phyloP scores from a whole-genome alignment of 208 protist species.

The Wallacemonas sp. region DNA sequence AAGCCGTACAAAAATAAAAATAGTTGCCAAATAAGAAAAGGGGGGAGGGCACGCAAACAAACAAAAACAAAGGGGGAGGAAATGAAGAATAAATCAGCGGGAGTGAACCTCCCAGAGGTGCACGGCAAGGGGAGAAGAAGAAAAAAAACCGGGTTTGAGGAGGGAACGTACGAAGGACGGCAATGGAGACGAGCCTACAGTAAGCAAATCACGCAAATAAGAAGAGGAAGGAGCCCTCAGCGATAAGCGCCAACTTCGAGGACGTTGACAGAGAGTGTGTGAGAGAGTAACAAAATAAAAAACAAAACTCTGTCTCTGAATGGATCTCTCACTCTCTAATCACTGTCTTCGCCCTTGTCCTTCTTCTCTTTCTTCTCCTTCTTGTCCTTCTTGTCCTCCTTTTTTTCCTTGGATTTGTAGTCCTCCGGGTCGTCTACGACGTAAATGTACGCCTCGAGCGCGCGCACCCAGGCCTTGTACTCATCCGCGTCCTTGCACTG shows the following conservation, averaged over 20 bases:
- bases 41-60: background rate
- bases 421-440: slow-evolving; percentile 44
- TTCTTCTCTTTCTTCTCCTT: slow-evolving; percentile 17
- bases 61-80: slow-evolving; percentile 11
- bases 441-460: slow-evolving; percentile 44
- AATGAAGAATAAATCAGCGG: background rate
- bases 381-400: slow-evolving; percentile 21
- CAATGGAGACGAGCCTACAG: too few species aligned
- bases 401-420: slow-evolving; percentile 24
- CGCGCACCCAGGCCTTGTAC: slow-evolving; percentile 29
- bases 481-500: slow-evolving; percentile 37
- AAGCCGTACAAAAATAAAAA: too few species aligned
- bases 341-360: slow-evolving; percentile 2
- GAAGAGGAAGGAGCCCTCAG: too few species aligned
- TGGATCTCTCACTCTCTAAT: background rate
- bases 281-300: slow-evolving; percentile 21
- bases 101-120: background rate
- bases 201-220: too few species aligned
- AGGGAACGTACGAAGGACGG: background rate
- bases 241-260: background rate
- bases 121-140: background rate
- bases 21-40: too few species aligned
- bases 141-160: background rate
- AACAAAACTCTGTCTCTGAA: slow-evolving; percentile 3
- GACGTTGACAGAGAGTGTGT: too few species aligned